Base-by-base conservation (phyloP, 1,284 basidiomycete species). In the Boletus albobrunnescens region DNA sequence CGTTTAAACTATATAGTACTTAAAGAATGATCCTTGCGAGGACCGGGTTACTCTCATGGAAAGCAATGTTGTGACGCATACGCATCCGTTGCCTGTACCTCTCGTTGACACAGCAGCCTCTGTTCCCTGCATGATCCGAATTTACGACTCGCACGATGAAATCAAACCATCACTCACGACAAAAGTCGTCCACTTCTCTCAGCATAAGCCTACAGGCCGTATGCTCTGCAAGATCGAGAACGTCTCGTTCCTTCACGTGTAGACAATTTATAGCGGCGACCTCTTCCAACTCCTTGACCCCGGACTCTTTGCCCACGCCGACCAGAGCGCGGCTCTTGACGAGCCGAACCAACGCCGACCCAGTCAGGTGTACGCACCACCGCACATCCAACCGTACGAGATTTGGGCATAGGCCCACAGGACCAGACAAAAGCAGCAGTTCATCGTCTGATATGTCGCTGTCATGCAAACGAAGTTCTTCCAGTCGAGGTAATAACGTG, bases 211-310 rank as follows among this genome's bases (percentile, higher is more conserved):
- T 68, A 55, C 80, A 83, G n/a, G 67, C 60, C 1, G 77, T 75
- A 56, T 71, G 59, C 40, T 64, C 55, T 16, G 78, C 76, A 13
- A 85, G 58, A 41, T 74, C 69, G 36, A 81, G 49, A 50, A 84
- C 72, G 54, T 82, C 76, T 46, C 68, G 63, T 50, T 82, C 78
- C 52, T 71, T 69, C 23, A 83, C 78, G 48, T 76, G 74, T 14
- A 77, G 70, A 58, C 82, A 83, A 53, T 81, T 77, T 51, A 83
- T 77, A 16, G 79, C 70, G 0, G 75, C 74, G n/a, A 82, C 63
- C 56, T 75, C 72, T 40, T 58, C 55, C 47, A 82, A 70, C 24
- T 27, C 51, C 54, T 38, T 53, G 47, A 24, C 35, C 10, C 17
- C 45, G 16, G 39, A 28, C 33, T 49, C 40, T 17, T 46, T 47